Base-by-base conservation (phyloP, 2,329 filamentous ascomycete genomes). In the Blumeriella jaapii region DNA sequence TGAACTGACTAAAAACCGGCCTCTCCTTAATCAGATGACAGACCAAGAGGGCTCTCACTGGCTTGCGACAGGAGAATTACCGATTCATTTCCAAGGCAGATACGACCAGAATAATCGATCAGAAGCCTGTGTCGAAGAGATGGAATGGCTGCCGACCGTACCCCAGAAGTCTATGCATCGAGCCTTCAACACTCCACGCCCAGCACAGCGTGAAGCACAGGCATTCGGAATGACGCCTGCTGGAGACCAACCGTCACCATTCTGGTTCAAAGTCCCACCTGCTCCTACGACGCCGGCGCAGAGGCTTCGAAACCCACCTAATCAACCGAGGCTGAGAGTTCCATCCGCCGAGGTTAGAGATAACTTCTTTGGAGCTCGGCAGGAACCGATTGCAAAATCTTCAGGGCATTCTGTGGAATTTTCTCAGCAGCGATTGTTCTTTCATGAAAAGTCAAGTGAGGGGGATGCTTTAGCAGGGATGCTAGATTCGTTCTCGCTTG, bases 101-200 rank as follows among this genome's bases (percentile, higher is more conserved):
- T 27, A 27, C 12, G 25, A 13, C n/a, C 26, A 10, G 26, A 25
- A 26, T 5, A 30, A 18, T 7, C 13, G n/a, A n/a, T 12, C 25
- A n/a, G 9, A 28, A 14, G 25, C 6, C n/a, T 5, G 4, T 13
- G 33, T 20, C 12, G 48, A 51, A 18, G 41, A 45, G 36, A 86
- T 87, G 82, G 82, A 86, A 50, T 84, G 80, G 74, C 71, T 75
- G 2, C 77, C 78, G 1, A 74, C 73, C n/a, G 31, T 38, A 6
- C 30, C 40, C 7, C 60, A 62, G 17, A 35, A 18, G 36, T 66
- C 67, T n/a, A 60, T 62, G 31, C 60, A 74, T 40, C 68, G 69
- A 34, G 70, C 69, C 6, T 75, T 76, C 51, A 65, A 62, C 40
- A 65, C 28, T 55, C 60, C 29, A 55, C 63, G 22, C 47, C 61